Evolutionary conservation across 1,284 basidiomycete species (phyloP), one percentile per base, ranked within the genome.

Genomic region (Pyrrhoderma noxium): DNA sequence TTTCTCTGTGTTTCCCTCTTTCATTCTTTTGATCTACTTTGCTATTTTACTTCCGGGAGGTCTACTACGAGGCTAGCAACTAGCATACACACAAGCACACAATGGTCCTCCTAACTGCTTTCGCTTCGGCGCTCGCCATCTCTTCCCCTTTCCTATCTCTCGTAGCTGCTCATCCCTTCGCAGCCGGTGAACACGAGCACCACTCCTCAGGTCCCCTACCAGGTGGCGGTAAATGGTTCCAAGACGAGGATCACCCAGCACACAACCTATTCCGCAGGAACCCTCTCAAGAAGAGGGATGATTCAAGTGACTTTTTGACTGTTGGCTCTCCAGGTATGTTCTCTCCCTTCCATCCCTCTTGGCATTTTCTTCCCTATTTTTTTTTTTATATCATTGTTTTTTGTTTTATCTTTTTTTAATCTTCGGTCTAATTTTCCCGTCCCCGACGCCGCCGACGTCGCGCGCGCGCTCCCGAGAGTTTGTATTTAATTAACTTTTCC

Each of bases 281-380:
- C 35, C 54, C 31, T 42, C 14, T 46, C 19, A 43, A 34, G 52
- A 54, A 51, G 41, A 36, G 21, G 3, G 71, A 72, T 57, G 79
- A 85, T 58, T 77, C n/a, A 69, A 81, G 60, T 55, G 58, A 34
- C 70, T 87, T 48, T 87, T 85, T 68, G 72, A 69, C 58, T 59
- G 74, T 85, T 31, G 85, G 85, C 47, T 75, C 81, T 21, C 67
- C 73, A 25, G 70, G 82, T 85, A 58, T 35, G 74, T 61, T 13
- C 7, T 7, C 38, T 7, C n/a, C 5, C 38, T 7, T 7, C n/a
- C 5, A 7, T 14, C 27, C 21, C 38, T 18, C 38, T 22, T n/a
- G 14, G 38, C n/a, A 7, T n/a, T 31, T 31, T 31, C 11, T 11
- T 31, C 27, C 11, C 27, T 31, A 5, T 31, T 11, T 11, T 11